Conservation (phyloP, 768 basidiomycete genomes). For the Trametes meyenii region DNA sequence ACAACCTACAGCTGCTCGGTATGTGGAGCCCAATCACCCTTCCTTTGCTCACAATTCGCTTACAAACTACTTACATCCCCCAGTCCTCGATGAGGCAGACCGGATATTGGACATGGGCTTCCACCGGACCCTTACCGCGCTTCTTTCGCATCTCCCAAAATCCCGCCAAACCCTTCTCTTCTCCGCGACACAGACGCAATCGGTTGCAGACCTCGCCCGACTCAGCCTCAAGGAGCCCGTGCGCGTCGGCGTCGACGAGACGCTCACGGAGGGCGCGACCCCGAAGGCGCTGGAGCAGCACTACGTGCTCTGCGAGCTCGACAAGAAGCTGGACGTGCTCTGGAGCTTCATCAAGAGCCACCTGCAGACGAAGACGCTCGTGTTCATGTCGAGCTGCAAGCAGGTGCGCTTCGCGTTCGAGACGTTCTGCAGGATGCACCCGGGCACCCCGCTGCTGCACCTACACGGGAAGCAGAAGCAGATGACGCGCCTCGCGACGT, state of each 20-base stretch:
- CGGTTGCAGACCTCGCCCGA: slow-evolving; percentile 84
- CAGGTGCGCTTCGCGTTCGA: slow-evolving; percentile 97
- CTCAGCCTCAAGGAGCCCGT: slow-evolving; percentile 85
- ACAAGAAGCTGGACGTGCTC: slow-evolving; percentile 87
- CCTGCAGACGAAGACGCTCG: slow-evolving; percentile 86
- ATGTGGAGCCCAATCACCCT: slow-evolving; percentile 32
- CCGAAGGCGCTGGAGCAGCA: slow-evolving; percentile 86
- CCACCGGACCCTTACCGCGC: slow-evolving; percentile 82
- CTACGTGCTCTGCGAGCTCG: slow-evolving; percentile 81
- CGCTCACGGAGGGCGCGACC: slow-evolving; percentile 53
- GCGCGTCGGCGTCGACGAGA: slow-evolving; percentile 65
- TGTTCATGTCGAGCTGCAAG: slow-evolving; percentile 94
- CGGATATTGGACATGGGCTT: slow-evolving; percentile 98
- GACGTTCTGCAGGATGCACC: slow-evolving; percentile 94
- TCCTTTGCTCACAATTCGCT: neutral
- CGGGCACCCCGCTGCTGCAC: slow-evolving; percentile 90
- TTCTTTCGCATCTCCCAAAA: slow-evolving; percentile 89
- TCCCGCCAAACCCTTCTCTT: slow-evolving; percentile 94
- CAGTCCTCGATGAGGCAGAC: slow-evolving; percentile 96
- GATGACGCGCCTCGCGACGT: slow-evolving; percentile 80
- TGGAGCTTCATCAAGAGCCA: slow-evolving; percentile 97
- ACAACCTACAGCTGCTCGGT: slow-evolving; percentile 91
- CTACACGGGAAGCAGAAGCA: slow-evolving; percentile 98
- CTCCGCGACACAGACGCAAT: slow-evolving; percentile 94
- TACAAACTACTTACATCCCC: too few species aligned